Evolutionary conservation across 805 yeast species (phyloP), one percentile per base, ranked within the genome.

Genomic region (Ogataea degrootiae): DNA sequence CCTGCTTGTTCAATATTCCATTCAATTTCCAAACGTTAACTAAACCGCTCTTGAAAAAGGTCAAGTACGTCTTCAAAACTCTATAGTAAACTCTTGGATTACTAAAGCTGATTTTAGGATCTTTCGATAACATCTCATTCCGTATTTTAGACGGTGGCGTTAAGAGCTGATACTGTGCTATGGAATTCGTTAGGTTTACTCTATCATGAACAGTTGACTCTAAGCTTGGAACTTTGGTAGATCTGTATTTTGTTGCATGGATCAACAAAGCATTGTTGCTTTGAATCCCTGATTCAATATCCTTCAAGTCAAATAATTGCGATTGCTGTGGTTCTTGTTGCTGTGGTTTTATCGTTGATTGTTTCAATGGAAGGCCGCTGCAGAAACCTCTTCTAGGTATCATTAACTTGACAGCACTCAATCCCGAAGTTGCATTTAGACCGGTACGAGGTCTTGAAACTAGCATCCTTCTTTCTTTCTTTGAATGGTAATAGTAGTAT

Each of bases 31-130:
- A 81, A 0, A 83, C 76, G 52, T 76, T 77, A 19, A 67, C 61
- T 2, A 84, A 69, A 1, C 92, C 91, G 2, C 67, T 60, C 50
- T 76, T 75, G 66, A 84, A 85, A 59, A 83, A 82, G 6, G 61
- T 61, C 37, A 82, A 47, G 34, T 61, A 61, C 34, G 45, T 51
- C 22, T 56, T 59, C 26, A 52, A 47, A 21, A 53, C 45, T 29
- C 58, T 51, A 42, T 59, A 64, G 34, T 45, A 44, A 2, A 52
- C 39, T 26, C 31, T 26, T 26, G 9, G 31, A 26, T 9, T 26
- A 3, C 4, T 4, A 26, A 26, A 26, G 31, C 31, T 26, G 31
- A 26, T 26, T 26, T 26, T 9, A 26, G 31, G 31, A 26, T 26
- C 31, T 5, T 9, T 26, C 31, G 11, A 26, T 26, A 26, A 26